Evolutionary conservation across 257 asterid species (phyloP), one percentile per base, ranked within the genome.

Genomic region (Thymus quinquecostatus): DNA sequence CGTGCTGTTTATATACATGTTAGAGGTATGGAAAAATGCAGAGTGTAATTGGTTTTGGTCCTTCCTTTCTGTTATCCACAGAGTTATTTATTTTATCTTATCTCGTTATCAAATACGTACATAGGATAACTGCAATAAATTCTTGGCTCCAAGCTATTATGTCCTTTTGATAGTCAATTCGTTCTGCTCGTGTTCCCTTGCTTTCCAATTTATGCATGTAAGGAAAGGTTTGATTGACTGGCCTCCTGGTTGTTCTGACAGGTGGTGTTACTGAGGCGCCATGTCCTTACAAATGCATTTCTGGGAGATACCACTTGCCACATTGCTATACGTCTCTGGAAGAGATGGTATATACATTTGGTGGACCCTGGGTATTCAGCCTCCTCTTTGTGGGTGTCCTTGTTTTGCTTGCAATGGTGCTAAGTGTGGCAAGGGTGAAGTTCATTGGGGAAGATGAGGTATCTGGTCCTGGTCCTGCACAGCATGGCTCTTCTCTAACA

Each of bases 281-380:
- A 40, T 95, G 99, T 82, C 99, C 99, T 70, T 92, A 92, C 78
- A 78, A 86, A 83, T 95, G 99, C 74, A 72, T 90, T 74, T 88
- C 97, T 5, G 97, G 87, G 62, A 87, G 95, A 79, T 92, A 92
- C 78, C 99, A 90, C 81, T 87, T 88, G 96, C 99, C 99, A 69
- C 89, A 86, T 68, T 95, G 99, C 81, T 95, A 90, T 81, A 95
- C 99, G 33, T 88, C 98, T 76, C 97, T 95, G 64, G 99, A 92
- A 78, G 98, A 95, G 84, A 78, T 95, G 87, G 83, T 95, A 66
- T 88, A 95, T 85, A 92, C 98, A 64, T 95, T 95, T 87, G 99
- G 99, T 58, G 99, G 99, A 70, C 99, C 98, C 72, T 95, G 99
- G 99, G 71, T 86, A 70, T 95, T 95, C 71, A 89, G 98, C 75